phyloP scores from a whole-genome alignment of 1,284 basidiomycete genomes.

The Waitea zeae region DNA sequence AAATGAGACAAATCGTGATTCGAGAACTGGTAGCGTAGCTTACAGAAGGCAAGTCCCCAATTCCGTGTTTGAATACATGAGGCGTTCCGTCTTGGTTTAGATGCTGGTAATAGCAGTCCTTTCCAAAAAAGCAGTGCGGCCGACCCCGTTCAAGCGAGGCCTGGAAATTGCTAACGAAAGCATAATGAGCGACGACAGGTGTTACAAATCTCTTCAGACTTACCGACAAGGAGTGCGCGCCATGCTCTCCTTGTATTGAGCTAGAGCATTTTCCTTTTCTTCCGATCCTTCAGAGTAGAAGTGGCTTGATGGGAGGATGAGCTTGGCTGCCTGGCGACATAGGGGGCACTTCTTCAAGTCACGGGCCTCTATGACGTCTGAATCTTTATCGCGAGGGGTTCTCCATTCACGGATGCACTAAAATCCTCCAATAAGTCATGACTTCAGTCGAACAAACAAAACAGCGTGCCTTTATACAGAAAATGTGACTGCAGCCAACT shows the following conservation, averaged over 20 bases:
- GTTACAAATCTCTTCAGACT: too few relatives aligned
- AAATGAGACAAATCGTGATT: too few relatives aligned
- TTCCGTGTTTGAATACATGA: constrained; percentile 34
- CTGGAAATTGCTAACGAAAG: too few relatives aligned
- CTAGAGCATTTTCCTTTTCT: constrained; percentile 29
- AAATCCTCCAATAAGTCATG: too few relatives aligned
- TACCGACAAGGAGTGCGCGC: constrained; percentile 46
- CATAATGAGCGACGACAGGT: too few relatives aligned
- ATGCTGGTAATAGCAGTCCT: constrained; percentile 63
- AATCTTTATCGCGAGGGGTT: constrained; percentile 30
- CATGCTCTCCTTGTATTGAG: constrained; percentile 55
- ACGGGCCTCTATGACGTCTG: constrained; percentile 30
- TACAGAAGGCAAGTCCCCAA: constrained; percentile 32
- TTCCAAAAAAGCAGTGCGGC: constrained; percentile 54
- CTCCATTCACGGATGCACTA: constrained; percentile 66
- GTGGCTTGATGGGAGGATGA: constrained; percentile 49
- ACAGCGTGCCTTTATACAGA: too few relatives aligned
- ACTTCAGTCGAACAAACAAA: too few relatives aligned
- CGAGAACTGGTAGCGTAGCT: constrained; percentile 4
- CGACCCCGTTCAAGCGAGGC: constrained; percentile 22
- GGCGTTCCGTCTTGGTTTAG: constrained; percentile 43
- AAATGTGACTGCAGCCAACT: too few relatives aligned
- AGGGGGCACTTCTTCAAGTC: constrained; percentile 60
- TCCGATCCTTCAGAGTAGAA: constrained; percentile 37
- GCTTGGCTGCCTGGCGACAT: constrained; percentile 44